These are phyloP conservation scores for Solanum sparsipilum DNA, from an alignment of 257 asterid species.

Conservation along the genomic window DNA sequence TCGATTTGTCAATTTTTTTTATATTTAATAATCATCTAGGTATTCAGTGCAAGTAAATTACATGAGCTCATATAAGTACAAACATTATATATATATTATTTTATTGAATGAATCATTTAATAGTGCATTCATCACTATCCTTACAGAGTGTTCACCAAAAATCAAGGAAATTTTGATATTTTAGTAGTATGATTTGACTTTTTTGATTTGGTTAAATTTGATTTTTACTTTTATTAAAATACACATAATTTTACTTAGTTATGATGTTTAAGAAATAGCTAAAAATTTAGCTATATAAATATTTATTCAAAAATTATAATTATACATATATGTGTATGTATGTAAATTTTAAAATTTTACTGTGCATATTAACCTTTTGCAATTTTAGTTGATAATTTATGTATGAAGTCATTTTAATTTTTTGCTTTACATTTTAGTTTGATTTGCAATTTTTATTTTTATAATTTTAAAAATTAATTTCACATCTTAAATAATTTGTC, in stretches of 20 bases:
- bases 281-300: background rate
- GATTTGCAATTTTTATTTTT: background rate
- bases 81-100: no score
- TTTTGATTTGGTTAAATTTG: background rate
- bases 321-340: background rate
- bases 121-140: no score
- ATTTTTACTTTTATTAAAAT: background rate
- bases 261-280: background rate
- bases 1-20: no score
- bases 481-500: no score
- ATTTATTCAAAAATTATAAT: background rate
- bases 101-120: no score
- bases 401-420: background rate
- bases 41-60: no score
- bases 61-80: no score
- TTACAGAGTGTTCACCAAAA: background rate
- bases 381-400: background rate
- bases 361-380: background rate
- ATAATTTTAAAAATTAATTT: background rate
- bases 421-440: background rate
- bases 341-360: background rate
- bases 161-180: background rate
- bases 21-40: background rate
- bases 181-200: background rate
- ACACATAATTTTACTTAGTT: background rate